Conservation (phyloP, 140 eudicot genomes). For the Bidens hawaiensis region DNA sequence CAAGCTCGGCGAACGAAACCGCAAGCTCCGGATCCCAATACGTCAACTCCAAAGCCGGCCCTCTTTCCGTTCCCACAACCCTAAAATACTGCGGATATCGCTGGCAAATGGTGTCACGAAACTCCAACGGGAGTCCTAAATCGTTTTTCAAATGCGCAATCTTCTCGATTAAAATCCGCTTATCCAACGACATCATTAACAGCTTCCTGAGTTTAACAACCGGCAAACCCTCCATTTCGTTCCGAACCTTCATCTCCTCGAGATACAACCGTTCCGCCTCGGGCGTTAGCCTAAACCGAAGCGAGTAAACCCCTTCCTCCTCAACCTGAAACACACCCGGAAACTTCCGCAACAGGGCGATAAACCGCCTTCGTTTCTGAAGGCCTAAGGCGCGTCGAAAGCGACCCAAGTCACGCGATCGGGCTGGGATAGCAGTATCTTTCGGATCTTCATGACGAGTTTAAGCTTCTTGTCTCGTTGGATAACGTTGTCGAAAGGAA, state of each 20-base stretch:
- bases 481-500: conserved; percentile 86
- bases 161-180: conserved; percentile 81
- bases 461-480: conserved; percentile 93
- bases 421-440: conserved; percentile 64
- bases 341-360: conserved; percentile 67
- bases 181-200: conserved; percentile 93
- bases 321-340: conserved; percentile 90
- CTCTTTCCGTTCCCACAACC: conserved; percentile 77
- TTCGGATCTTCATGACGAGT: conserved; percentile 68
- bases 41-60: conserved; percentile 79
- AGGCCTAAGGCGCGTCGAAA: too few species aligned
- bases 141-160: conserved; percentile 85
- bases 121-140: too few species aligned
- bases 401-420: conserved; percentile 76
- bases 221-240: conserved; percentile 82
- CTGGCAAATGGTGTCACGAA: conserved; percentile 75
- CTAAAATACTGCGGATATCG: conserved; percentile 84
- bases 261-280: too few species aligned
- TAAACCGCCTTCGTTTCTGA: conserved; percentile 61
- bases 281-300: too few species aligned
- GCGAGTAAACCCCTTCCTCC: too few species aligned
- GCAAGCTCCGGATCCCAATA: conserved; percentile 98
- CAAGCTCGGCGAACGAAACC: conserved; percentile 93
- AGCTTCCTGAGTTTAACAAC: conserved; percentile 80
- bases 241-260: conserved; percentile 78